Evolutionary conservation across 2,329 filamentous ascomycete genomes (phyloP), one percentile per base, ranked within the genome.

Genomic region (Pochonia chlamydosporia): DNA sequence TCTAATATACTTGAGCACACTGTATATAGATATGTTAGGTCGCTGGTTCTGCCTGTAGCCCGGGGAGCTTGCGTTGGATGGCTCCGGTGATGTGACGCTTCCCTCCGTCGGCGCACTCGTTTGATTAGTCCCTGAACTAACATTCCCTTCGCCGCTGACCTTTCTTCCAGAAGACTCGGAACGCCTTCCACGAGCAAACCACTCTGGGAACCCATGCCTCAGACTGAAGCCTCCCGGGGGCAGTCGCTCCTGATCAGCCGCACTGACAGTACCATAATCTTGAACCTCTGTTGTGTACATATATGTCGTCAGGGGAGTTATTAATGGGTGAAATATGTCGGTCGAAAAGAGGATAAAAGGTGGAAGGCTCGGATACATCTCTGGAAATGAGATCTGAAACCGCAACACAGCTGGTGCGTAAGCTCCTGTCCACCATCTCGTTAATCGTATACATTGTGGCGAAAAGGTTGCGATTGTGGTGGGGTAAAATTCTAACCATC

Each of bases 291-390:
- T 90, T 36, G 89, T 87, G 71, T 95, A 95, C 62, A 89, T 93
- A 68, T 96, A 95, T 3, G 89, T 96, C n/a, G 90, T 96, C 52
- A 95, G 76, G 31, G 93, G 91, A 7, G 91, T 90, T 55, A 97
- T 84, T 36, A 99, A 76, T 16, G 92, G 92, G 64, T 99, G 92
- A 65, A 97, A 99, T 56, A 97, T 85, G 63, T 97, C 92, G 56
- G 89, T 95, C 40, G 82, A 80, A 66, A 99, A 96, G 46, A 85
- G 92, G 54, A 99, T 81, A 16, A 91, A 74, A 9, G 93, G 93
- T 43, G 92, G 88, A 18, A 88, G 70, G 44, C 76, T 70, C 11
- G 92, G 92, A 63, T 95, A 96, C 33, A 78, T 76, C 51, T 85
- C 75, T 30, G 91, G 88, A 59, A 97, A 97, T 21, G 84, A 85